Base-by-base conservation (phyloP, 495 filamentous ascomycete genomes). In the Neurospora intermedia region DNA sequence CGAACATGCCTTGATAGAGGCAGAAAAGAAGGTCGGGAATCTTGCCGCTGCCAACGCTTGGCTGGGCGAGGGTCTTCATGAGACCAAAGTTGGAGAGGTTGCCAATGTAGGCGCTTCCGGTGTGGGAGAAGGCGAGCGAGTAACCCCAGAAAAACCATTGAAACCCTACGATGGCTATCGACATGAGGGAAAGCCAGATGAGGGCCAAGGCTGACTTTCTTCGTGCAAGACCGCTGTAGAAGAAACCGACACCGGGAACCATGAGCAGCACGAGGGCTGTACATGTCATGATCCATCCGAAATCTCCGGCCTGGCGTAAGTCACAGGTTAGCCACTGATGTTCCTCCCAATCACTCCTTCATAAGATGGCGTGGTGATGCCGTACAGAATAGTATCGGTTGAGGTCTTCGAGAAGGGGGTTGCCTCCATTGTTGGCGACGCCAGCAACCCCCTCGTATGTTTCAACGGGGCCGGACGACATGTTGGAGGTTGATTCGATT, bases 81-180 rank as follows among this genome's bases (percentile, higher is more conserved):
- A 98, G 90, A 11, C 93, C 96, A 78, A 99, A 89, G 83, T 99
- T 97, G 69, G 87, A 81, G 18, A 99, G 84, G 76, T 95, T 86
- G 38, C 96, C 96, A 75, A 99, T 94, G 83, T 87, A 99, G 69
- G 83, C 88, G 71, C 92, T 92, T 16, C 92, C 93, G 13, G 88
- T 85, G 81, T 97, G 93, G 38, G 93, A 96, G 85, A 98, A 99
- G 62, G 94, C 88, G 43, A 99, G 85, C 4, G 94, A 97, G 81
- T 95, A 98, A 46, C 96, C 96, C 96, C 95, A 98, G 87, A 99
- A 97, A 86, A 98, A 99, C 95, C 96, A 99, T 82, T 98, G 95
- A 84, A 99, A 97, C 35, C 90, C 91, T 11, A 93, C 90, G 69
- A 99, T 90, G 18, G 92, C 94, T 27, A 91, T 90, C n/a, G 94